Evolutionary conservation across 2,329 filamentous ascomycete species (phyloP).

Genomic region (Rutstroemia sp.): DNA sequence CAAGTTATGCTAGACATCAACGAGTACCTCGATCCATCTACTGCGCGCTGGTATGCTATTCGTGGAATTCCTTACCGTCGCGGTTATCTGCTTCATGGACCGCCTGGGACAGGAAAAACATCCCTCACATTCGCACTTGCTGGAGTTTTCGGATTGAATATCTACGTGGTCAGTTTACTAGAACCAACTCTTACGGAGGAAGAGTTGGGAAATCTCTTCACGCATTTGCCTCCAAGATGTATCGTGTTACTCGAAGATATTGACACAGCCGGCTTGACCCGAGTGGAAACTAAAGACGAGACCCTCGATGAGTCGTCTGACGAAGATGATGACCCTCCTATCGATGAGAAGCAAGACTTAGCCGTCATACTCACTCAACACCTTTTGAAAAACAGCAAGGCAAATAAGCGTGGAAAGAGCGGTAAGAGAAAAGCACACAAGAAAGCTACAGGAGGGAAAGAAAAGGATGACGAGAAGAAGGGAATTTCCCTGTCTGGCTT

Average conservation of each 20-base stretch:
- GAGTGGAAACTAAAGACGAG: conserved; percentile 27
- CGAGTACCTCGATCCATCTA: conserved; percentile 66
- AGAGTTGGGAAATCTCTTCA: conserved; percentile 51
- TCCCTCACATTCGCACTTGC: conserved; percentile 59
- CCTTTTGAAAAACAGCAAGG: conserved; percentile 34
- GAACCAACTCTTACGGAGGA: conserved; percentile 56
- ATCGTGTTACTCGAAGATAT: conserved; percentile 65
- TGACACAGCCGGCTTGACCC: conserved; percentile 54
- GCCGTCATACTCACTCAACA: not conserved
- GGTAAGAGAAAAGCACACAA: conserved; percentile 26
- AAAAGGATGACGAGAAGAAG: conserved; percentile 22
- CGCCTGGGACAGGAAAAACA: conserved; percentile 68
- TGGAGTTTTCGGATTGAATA: conserved; percentile 57
- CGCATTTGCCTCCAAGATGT: conserved; percentile 52
- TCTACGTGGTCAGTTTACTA: conserved; percentile 55
- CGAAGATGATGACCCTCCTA: not conserved
- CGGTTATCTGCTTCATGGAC: conserved; percentile 72
- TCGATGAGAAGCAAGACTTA: not conserved
- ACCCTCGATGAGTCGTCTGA: conserved; percentile 2
- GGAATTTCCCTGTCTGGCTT: conserved; percentile 70
- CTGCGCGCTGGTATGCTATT: conserved; percentile 65
- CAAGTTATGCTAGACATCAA: conserved; percentile 65
- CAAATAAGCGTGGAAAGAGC: conserved; percentile 36
- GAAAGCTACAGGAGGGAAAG: not conserved
- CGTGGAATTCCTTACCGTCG: conserved; percentile 69